Base-by-base conservation (phyloP, 768 basidiomycete genomes). In the Mycena rebaudengoi region DNA sequence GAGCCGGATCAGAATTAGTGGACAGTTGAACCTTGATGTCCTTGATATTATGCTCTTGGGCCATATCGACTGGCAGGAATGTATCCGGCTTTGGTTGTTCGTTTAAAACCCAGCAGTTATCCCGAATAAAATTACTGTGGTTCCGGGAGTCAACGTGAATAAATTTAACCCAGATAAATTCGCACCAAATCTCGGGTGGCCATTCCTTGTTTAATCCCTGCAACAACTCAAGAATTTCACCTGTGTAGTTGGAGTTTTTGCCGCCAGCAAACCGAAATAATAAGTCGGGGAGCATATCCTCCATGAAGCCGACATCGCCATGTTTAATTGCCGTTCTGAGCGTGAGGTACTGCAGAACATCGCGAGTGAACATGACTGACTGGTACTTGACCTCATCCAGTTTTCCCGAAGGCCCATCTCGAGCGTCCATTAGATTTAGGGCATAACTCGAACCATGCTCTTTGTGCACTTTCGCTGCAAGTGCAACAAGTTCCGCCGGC, bases 1-100 rank as follows among this genome's bases (percentile, higher is more conserved):
- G n/a, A n/a, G n/a, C n/a, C n/a, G n/a, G n/a, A 51, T 7, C 30
- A 53, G 39, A 20, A 48, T 64, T n/a, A n/a, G n/a, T n/a, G n/a
- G n/a, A n/a, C n/a, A n/a, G n/a, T n/a, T n/a, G n/a, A 2, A 76
- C 75, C 61, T 80, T 80, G 4, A 79, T 73, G 39, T 77, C 77
- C 64, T 71, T 73, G 32, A 82, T 74, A 54, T 79, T 80, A 25
- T 75, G 69, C 46, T 82, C 78, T 53, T 79, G 75, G 1, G 73
- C 71, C 35, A 68, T 64, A 58, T 81, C 77, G 1, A 81, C 56
- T 0, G 76, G 68, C 13, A 69, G 57, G 53, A 71, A 76, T 7
- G n/a, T 25, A 11, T 66, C n/a, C 10, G 48, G 68, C 3, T 64
- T 59, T 1, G 78, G 78, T 2, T 69, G 67, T 6, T 66, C 55